phyloP scores from a whole-genome alignment of 441 rosid species.

The Mallotus repandus region DNA sequence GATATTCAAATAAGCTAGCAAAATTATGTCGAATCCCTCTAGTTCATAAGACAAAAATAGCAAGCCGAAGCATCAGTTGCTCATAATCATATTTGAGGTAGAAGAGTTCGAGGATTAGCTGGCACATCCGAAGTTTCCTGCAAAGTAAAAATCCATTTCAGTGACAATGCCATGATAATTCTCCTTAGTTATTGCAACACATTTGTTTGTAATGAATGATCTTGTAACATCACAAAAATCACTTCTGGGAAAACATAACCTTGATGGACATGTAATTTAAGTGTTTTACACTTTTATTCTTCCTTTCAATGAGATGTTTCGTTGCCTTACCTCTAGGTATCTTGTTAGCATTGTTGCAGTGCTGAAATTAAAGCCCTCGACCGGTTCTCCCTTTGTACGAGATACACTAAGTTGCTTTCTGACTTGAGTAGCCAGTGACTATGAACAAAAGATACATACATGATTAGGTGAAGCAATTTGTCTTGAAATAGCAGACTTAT shows the following conservation, averaged over 20 bases:
- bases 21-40: background rate
- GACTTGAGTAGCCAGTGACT: slow-evolving; percentile 86
- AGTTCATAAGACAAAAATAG: slow-evolving; percentile 1
- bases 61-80: background rate
- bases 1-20: background rate
- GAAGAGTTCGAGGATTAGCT: slow-evolving; percentile 44
- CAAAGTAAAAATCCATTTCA: slow-evolving; percentile 16
- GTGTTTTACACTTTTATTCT: too few species aligned
- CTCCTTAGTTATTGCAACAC: background rate
- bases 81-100: slow-evolving; percentile 41
- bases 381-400: slow-evolving; percentile 59
- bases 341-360: slow-evolving; percentile 65
- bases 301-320: background rate
- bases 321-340: slow-evolving; percentile 62
- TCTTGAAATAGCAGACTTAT: background rate
- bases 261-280: too few species aligned
- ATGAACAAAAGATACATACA: slow-evolving; percentile 19
- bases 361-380: slow-evolving; percentile 83
- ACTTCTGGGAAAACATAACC: too few species aligned
- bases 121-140: slow-evolving; percentile 65
- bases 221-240: too few species aligned
- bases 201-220: background rate
- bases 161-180: background rate
- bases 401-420: slow-evolving; percentile 83
- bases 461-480: background rate